Conservation (phyloP, 164 flowering plant species). For the Protea cynaroides region DNA sequence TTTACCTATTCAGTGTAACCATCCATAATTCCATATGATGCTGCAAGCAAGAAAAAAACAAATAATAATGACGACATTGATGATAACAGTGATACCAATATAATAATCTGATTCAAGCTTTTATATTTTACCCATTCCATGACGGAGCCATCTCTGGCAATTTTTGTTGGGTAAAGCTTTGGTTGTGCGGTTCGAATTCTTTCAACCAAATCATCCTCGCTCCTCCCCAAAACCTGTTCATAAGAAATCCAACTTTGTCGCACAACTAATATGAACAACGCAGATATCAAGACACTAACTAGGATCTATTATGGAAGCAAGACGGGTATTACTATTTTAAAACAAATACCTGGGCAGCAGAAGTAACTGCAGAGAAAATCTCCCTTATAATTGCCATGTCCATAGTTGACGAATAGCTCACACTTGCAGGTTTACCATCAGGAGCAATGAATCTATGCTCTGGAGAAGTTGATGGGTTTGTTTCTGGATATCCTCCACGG, state of each 20-base stretch:
- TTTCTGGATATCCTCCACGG: conserved; percentile 57
- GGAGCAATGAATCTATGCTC: conserved; percentile 85
- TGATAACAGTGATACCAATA: no score
- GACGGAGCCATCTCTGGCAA: conserved; percentile 82
- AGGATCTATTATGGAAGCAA: neutral
- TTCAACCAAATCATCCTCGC: conserved; percentile 40
- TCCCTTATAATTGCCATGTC: conserved; percentile 86
- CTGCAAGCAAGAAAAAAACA: neutral
- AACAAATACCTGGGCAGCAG: conserved; percentile 75
- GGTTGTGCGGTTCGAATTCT: conserved; percentile 51
- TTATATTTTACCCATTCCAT: conserved; percentile 82
- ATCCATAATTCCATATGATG: neutral
- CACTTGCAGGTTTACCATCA: conserved; percentile 82
- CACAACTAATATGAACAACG: neutral
- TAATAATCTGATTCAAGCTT: no score
- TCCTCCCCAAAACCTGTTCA: conserved; percentile 65
- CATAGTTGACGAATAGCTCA: conserved; percentile 93
- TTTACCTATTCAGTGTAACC: neutral
- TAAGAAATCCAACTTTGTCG: conserved; percentile 1
- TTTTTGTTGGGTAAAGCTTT: conserved; percentile 55
- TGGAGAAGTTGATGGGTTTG: conserved; percentile 98
- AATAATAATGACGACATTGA: no score
- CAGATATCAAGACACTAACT: neutral
- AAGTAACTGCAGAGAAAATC: conserved; percentile 52
- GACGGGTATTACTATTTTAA: conserved; percentile 7